Evolutionary conservation across 768 basidiomycete genomes (phyloP).

Genomic region (Trametes punicea): DNA sequence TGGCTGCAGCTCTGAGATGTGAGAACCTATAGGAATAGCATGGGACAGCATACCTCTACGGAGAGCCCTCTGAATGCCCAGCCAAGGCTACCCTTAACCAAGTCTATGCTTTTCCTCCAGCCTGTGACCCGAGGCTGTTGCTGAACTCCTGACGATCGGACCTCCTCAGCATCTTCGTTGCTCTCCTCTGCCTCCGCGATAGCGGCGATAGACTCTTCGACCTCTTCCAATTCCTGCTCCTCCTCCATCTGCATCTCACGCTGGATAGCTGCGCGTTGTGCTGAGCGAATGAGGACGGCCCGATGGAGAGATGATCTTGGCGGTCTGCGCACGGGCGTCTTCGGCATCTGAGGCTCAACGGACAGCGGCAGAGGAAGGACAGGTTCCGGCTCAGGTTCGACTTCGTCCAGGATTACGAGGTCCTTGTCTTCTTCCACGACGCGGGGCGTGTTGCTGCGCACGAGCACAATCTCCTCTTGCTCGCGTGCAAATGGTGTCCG

Average conservation of each 20-base stretch:
- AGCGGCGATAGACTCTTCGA: constrained; percentile 36
- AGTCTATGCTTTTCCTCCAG: constrained; percentile 35
- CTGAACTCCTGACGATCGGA: constrained; percentile 20
- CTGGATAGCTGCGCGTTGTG: constrained; percentile 55
- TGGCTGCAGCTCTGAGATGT: constrained; percentile 1
- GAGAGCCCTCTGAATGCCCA: constrained; percentile 32
- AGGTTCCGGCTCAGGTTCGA: constrained; percentile 30
- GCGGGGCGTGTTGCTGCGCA: constrained; percentile 61
- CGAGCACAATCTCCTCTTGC: constrained; percentile 46
- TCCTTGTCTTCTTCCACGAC: constrained; percentile 67
- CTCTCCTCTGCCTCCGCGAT: constrained; percentile 28
- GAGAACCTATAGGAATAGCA: neutral
- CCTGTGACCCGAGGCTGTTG: constrained; percentile 24
- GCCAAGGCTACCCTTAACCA: constrained; percentile 29
- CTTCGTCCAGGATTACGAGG: constrained; percentile 68
- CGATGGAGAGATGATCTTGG: constrained; percentile 55
- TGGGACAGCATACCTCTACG: constrained; percentile 15
- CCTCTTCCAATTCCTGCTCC: constrained; percentile 49
- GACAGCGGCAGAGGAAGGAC: constrained; percentile 15
- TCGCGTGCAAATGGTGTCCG: constrained; percentile 35
- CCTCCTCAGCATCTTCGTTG: constrained; percentile 31
- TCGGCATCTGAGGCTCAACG: constrained; percentile 11
- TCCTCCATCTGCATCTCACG: constrained; percentile 51
- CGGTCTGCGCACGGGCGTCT: constrained; percentile 27
- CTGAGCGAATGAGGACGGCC: constrained; percentile 67